phyloP scores from a whole-genome alignment of 495 filamentous ascomycete species.

The Daldinia grandis region DNA sequence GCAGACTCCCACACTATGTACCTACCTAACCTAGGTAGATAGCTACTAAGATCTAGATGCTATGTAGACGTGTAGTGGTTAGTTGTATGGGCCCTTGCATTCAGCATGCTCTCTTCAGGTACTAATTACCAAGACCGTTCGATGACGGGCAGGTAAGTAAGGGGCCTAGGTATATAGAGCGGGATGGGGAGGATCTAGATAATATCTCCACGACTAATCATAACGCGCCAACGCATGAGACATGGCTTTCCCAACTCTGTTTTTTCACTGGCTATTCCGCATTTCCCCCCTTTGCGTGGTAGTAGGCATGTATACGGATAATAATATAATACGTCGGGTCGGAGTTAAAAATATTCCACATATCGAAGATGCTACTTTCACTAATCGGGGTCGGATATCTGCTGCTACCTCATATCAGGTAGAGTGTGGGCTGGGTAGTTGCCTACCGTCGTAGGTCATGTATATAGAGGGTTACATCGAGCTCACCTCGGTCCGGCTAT shows the following conservation, averaged over 20 bases:
- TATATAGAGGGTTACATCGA: not conserved
- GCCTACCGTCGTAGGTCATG: not conserved
- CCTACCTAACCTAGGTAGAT: no score
- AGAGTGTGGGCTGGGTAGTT: not conserved
- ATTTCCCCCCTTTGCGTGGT: not conserved
- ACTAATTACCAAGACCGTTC: conserved; percentile 4
- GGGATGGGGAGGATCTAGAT: conserved; percentile 11
- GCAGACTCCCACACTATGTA: not conserved
- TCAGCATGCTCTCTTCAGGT: not conserved
- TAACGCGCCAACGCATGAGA: conserved; percentile 33
- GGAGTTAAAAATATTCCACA: conserved; percentile 1
- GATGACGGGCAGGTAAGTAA: conserved; percentile 13
- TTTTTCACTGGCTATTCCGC: not conserved
- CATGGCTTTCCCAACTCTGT: not conserved
- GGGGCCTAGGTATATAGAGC: not conserved
- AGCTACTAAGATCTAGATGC: not conserved
- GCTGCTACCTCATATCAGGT: not conserved
- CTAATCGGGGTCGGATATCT: not conserved
- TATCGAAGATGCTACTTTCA: not conserved
- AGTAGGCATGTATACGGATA: not conserved
- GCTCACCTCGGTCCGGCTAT: not conserved
- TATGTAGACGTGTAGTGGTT: not conserved
- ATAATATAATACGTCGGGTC: not conserved
- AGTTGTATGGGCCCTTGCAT: conserved; percentile 22
- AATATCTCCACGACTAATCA: conserved; percentile 27